Conservation (phyloP, 441 rosid species). For the Manihot esculenta region DNA sequence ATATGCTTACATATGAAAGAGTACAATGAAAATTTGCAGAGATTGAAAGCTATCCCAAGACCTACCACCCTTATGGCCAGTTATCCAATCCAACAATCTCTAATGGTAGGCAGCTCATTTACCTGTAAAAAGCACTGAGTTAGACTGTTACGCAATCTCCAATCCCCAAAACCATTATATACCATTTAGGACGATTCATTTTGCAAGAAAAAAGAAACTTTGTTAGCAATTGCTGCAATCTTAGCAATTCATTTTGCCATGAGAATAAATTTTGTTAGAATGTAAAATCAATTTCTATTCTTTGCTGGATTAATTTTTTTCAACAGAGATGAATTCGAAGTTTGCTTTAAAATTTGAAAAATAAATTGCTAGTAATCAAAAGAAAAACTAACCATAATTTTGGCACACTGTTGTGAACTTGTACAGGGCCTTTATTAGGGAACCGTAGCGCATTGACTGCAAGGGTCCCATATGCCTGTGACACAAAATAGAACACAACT, state of each 20-base stretch:
- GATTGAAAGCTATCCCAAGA: background rate
- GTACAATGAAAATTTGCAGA: background rate
- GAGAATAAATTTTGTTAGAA: background rate
- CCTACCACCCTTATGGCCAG: background rate
- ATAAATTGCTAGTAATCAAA: background rate
- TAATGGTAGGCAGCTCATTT: conserved; percentile 22
- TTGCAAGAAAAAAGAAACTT: no score
- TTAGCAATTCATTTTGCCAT: background rate
- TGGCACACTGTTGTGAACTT: conserved; percentile 71
- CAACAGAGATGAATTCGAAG: background rate
- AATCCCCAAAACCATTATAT: no score
- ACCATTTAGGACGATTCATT: no score
- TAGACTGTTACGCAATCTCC: background rate
- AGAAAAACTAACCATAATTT: conserved; percentile 59
- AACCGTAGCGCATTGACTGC: conserved; percentile 62
- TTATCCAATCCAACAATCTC: conserved; percentile 2
- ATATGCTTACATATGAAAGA: background rate
- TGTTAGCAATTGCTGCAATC: background rate
- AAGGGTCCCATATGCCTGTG: conserved; percentile 84
- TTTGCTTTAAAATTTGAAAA: background rate
- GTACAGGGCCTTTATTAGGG: conserved; percentile 64
- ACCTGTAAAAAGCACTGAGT: conserved; percentile 30
- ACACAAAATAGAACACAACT: conserved; percentile 22
- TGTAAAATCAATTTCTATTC: background rate
- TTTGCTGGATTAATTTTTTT: background rate